phyloP scores from a whole-genome alignment of 2,329 filamentous ascomycete genomes.

The Botryotinia calthae region DNA sequence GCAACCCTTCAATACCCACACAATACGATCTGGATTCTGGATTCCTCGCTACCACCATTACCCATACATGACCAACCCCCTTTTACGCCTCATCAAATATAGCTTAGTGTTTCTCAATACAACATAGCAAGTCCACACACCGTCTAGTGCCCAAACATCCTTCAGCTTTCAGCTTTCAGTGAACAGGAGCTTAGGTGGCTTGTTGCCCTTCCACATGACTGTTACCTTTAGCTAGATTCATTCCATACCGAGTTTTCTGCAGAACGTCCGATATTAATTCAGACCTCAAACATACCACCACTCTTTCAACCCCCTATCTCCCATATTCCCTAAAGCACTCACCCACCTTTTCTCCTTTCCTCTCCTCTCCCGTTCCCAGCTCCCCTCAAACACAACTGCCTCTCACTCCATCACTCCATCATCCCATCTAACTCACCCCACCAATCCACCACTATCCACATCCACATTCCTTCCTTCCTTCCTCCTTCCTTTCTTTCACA shows the following conservation, averaged over 20 bases:
- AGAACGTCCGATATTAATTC: accelerated
- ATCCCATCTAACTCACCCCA: too few species aligned
- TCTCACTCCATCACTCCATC: background rate
- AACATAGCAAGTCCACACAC: background rate
- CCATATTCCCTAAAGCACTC: background rate
- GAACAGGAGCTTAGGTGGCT: background rate
- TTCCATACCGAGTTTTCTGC: background rate
- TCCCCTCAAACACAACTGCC: background rate
- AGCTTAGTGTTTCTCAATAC: background rate
- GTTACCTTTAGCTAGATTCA: background rate
- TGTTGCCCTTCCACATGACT: background rate
- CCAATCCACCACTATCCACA: background rate
- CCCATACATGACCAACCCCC: background rate
- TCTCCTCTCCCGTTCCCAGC: background rate
- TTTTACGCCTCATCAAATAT: background rate
- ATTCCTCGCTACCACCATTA: background rate
- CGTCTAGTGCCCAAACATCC: background rate
- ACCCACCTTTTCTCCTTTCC: background rate
- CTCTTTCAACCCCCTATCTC: background rate
- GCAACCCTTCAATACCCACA: background rate
- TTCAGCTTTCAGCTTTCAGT: accelerated
- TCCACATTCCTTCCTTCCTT: too few species aligned
- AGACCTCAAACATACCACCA: background rate
- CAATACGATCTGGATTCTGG: background rate
- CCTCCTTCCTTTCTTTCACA: background rate